A percentile compares a stretch with the other conserved stretches of the same genome.
These are phyloP conservation scores for Trifolium pratense DNA, from an alignment of 306 rosid genomes.

Conservation along the genomic window DNA sequence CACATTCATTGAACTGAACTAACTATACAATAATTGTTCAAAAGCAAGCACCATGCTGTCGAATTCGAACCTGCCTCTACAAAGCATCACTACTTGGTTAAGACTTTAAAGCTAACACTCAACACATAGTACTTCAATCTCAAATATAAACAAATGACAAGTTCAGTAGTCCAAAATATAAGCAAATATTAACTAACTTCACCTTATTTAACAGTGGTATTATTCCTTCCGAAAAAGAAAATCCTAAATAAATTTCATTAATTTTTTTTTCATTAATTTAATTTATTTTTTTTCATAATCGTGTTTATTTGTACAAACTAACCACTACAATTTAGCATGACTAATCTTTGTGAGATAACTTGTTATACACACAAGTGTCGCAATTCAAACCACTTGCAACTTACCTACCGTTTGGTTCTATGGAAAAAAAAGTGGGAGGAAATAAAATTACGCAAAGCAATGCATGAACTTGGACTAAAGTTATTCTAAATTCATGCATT, in stretches of 20 bases:
- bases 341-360: neutral
- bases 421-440: too few relatives aligned
- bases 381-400: neutral
- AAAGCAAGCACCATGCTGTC: neutral
- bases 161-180: neutral
- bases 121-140: neutral
- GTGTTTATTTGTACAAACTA: too few relatives aligned
- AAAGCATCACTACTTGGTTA: neutral
- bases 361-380: neutral
- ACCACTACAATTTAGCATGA: neutral
- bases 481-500: too few relatives aligned
- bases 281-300: neutral
- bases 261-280: neutral
- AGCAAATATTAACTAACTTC: neutral
- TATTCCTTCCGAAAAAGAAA: neutral
- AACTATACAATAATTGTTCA: slow-evolving; percentile 27
- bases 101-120: slow-evolving; percentile 1
- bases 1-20: slow-evolving; percentile 19
- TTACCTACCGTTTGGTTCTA: too few relatives aligned
- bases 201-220: neutral
- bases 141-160: neutral
- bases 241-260: neutral
- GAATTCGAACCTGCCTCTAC: neutral
- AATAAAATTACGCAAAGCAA: too few relatives aligned
- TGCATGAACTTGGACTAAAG: too few relatives aligned